Evolutionary conservation across 192 early-diverging fungal species (phyloP), one percentile per base, ranked within the genome.

Genomic region (Coemansia sp.): DNA sequence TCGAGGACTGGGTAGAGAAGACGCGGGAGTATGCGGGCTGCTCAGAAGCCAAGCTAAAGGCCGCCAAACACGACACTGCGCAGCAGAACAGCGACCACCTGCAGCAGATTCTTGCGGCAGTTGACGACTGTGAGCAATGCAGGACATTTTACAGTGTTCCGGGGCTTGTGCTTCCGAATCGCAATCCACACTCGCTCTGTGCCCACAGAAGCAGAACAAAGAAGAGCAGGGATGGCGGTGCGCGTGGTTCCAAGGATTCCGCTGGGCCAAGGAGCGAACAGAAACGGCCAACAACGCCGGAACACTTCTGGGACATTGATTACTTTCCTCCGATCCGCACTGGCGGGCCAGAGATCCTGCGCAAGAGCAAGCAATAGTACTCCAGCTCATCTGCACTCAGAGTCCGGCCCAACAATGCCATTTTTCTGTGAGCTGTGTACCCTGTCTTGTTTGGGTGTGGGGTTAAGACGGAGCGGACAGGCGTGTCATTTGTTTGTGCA

Each of bases 231-330:
- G 18, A 48, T 39, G 12, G 42, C 56, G 32, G 58, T 45, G 39
- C 55, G 48, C 5, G 41, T 19, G 32, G 41, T 22, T 57, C 45
- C 48, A 55, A 51, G 67, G 63, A 57, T 60, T 39, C 41, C 19
- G 21, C 60, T 39, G 37, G 56, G 15, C 69, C 72, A 0, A 68
- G 55, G 36, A 71, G 73, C 71, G 79, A 74, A 59, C 71, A 62
- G 62, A 59, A 57, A 62, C 65, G 74, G 26, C 71, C 67, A 21
- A 62, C 55, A 43, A 82, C 79, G 5, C 79, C 79, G 1, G 79
- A 82, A 4, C 63, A 82, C 40, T 82, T 73, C 61, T 82, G 79
- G 79, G 79, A 82, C 32, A 73, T 82, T 37, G 67, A 76, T 47
- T 76, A 73, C 54, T 82, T 82, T 11, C 79, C 79, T 26, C 67